Conservation (phyloP, 164 flowering plant species). For the Nelumbo lutea region DNA sequence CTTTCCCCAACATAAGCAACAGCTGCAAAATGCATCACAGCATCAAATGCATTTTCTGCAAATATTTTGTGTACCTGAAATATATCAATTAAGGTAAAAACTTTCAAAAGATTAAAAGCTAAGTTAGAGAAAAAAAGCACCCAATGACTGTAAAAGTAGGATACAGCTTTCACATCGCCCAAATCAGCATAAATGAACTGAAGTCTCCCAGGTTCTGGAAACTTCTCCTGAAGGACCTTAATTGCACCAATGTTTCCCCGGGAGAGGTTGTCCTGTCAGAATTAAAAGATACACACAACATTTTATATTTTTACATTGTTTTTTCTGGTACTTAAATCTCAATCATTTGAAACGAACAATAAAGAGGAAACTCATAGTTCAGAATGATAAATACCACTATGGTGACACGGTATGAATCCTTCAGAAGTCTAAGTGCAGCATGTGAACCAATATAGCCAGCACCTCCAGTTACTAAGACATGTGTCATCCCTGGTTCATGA, state of each 20-base stretch:
- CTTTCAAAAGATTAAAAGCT: background rate
- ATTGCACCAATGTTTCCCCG: conserved; percentile 89
- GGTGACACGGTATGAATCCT: conserved; percentile 78
- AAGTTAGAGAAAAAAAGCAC: background rate
- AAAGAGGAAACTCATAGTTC: background rate
- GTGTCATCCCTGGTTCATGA: conserved; percentile 72
- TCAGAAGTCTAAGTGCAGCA: conserved; percentile 81
- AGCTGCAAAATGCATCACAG: conserved; percentile 99
- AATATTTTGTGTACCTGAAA: conserved; percentile 78
- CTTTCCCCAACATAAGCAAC: conserved; percentile 99
- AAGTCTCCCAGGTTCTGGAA: conserved; percentile 88
- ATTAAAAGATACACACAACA: background rate
- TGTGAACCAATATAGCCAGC: conserved; percentile 99
- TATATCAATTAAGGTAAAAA: conserved; percentile 32
- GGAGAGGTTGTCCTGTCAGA: conserved; percentile 81
- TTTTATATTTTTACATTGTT: background rate
- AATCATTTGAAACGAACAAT: background rate
- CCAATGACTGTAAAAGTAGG: conserved; percentile 19
- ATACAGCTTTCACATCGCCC: conserved; percentile 92
- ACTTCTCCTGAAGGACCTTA: conserved; percentile 62
- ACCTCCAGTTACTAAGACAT: conserved; percentile 95
- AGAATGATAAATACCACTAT: conserved; percentile 58
- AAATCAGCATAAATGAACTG: conserved; percentile 93
- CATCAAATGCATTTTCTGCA: conserved; percentile 91
- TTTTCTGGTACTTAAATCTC: background rate